Base-by-base conservation (phyloP, 495 filamentous ascomycete species). In the Penicillium malachiteum region DNA sequence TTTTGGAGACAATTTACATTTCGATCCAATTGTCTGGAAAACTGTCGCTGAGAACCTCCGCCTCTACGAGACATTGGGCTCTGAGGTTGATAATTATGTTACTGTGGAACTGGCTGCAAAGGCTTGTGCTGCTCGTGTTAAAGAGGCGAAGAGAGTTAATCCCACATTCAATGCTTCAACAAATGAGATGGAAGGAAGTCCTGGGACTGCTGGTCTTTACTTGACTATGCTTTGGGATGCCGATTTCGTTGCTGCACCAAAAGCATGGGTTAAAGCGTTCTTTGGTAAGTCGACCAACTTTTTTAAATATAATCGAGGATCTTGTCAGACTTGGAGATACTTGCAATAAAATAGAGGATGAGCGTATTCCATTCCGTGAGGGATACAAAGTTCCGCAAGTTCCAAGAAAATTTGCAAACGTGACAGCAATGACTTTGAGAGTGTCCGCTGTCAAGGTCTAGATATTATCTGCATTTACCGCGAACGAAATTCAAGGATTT, bases 321-420 rank as follows among this genome's bases (percentile, higher is more conserved):
- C 3, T 21, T 21, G 4, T 26, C 21, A 4, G 21, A 26, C 1
- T 26, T 26, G 21, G 21, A 4, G 4, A 4, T 46, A 30, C 45
- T 46, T 26, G 43, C 48, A 17, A 37, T 12, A 30, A 1, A 5
- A 49, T 18, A 60, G 58, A 60, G 26, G 48, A 60, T n/a, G 58
- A 60, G n/a, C 58, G 58, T n/a, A 60, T 60, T 18, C 53, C 58
- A 5, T 60, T 48, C 18, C 33, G 21, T 13, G 58, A 60, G 53
- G 58, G 58, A 44, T 60, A 52, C 18, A 26, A 46, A 30, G 16
- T 18, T 17, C 43, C 43, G 5, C 1, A 30, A 13, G 3, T 7
- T 8, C 43, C 17, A 21, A 13, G 17, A 30, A 46, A n/a, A 4
- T 30, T 13, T 7, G 43, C 14, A 26, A 30, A 46, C 4, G 14